Conservation (phyloP, 2,329 filamentous ascomycete genomes). For the Epichloe brachyelytri region DNA sequence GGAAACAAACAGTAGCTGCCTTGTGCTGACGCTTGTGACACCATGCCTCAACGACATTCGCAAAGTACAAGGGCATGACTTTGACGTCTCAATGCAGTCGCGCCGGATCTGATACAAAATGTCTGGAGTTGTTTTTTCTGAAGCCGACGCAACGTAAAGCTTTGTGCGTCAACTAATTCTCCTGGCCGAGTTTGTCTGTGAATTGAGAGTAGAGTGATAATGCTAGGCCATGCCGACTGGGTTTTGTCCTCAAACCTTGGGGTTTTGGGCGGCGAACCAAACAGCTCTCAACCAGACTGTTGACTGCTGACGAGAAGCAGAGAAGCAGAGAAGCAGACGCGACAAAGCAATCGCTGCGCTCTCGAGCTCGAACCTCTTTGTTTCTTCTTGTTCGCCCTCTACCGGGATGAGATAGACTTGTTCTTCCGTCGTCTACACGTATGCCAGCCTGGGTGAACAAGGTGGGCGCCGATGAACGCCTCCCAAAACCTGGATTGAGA, state of each 20-base stretch:
- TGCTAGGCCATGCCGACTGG: not conserved
- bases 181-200: not conserved
- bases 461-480: slow-evolving; percentile 16
- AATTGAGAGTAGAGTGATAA: not conserved
- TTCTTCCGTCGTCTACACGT: not conserved
- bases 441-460: not conserved
- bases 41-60: not conserved
- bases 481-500: slow-evolving; percentile 24
- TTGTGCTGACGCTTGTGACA: not conserved
- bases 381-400: not conserved
- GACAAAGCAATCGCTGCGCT: no score
- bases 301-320: not conserved
- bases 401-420: not conserved
- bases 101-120: not conserved
- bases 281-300: not conserved
- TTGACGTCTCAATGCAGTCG: not conserved
- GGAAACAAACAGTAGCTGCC: not conserved
- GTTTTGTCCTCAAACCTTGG: not conserved
- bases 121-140: not conserved
- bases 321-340: no score
- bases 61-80: not conserved
- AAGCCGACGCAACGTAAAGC: not conserved
- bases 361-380: no score
- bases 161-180: not conserved
- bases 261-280: not conserved